Evolutionary conservation across 129 eudicot genomes (phyloP), one percentile per base, ranked within the genome.

Genomic region (Flaveria ramosissima): DNA sequence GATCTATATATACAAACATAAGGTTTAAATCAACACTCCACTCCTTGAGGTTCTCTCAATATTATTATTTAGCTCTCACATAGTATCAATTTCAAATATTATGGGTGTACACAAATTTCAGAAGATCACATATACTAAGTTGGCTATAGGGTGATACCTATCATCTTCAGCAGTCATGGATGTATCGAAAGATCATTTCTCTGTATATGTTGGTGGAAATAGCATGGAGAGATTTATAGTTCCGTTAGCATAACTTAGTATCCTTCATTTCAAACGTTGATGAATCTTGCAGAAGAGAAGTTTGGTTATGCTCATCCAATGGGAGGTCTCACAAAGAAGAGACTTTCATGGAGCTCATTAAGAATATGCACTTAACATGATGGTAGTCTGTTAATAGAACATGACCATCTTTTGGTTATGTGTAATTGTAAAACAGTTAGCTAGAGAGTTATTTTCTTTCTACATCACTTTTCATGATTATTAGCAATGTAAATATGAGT

Each of bases 261-360:
- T 62, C 57, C 77, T 71, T 78, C 57, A 0, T 71, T 78, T 61
- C 66, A 79, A 13, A 45, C 30, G 0, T 15, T 70, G 39, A 0
- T 78, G 3, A 43, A 57, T 1, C 1, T 56, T 12, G 30, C 45
- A 1, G 48, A 57, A 78, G 81, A 77, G 53, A 74, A 77, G 68
- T 77, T 36, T 41, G 74, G 59, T 19, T 53, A 48, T 64, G 36
- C 7, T 62, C 78, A 63, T 63, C 80, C 80, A 21, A 79, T 62
- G 59, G 83, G 83, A 63, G 73, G 83, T 19, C 78, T 63, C 2
- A 79, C 78, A 50, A 66, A 47, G 83, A 79, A 70, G 73, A 77
- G 50, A 41, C 70, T 9, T 81, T 84, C 66, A 43, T 85, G 24
- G 41, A 78, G 46, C 50, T 78, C 1, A 13, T 27, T 3, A 12